Conservation (phyloP, 2,329 filamentous ascomycete genomes). For the Apiospora malaysiana region DNA sequence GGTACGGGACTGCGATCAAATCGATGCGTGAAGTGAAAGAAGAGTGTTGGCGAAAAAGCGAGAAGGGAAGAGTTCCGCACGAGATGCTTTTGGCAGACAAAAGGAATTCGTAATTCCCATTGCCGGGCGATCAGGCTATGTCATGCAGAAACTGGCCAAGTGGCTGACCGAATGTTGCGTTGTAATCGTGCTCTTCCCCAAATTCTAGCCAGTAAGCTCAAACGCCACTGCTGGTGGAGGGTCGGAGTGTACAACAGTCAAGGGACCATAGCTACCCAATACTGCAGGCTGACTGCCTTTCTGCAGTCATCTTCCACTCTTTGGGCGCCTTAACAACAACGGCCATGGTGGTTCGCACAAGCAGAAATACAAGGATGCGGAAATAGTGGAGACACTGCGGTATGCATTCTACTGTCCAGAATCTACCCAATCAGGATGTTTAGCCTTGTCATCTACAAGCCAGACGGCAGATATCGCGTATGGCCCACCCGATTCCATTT, state of each 20-base stretch:
- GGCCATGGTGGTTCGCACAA: not conserved
- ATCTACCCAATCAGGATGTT: not conserved
- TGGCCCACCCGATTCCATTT: too few species aligned
- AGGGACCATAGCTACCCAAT: not conserved
- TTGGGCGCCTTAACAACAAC: not conserved
- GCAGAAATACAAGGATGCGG: not conserved
- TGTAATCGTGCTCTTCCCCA: not conserved
- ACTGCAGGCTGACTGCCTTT: not conserved
- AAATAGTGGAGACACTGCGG: not conserved
- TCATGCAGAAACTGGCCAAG: too few species aligned
- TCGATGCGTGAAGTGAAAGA: too few species aligned
- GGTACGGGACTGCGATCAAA: not conserved
- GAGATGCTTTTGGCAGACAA: too few species aligned
- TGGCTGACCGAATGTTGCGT: not conserved
- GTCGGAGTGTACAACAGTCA: not conserved
- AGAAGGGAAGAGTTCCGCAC: not conserved
- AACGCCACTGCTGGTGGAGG: not conserved
- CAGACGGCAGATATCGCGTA: too few species aligned
- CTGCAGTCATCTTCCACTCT: not conserved
- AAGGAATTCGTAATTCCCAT: not conserved
- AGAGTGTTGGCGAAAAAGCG: not conserved
- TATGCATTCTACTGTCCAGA: not conserved
- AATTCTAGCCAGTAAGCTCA: not conserved
- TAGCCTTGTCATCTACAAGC: too few species aligned
- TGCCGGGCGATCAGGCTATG: not conserved